A percentile compares a stretch with the other conserved stretches of the same genome.
Conservation (phyloP, 805 yeast species). For the Brettanomyces custersianus region DNA sequence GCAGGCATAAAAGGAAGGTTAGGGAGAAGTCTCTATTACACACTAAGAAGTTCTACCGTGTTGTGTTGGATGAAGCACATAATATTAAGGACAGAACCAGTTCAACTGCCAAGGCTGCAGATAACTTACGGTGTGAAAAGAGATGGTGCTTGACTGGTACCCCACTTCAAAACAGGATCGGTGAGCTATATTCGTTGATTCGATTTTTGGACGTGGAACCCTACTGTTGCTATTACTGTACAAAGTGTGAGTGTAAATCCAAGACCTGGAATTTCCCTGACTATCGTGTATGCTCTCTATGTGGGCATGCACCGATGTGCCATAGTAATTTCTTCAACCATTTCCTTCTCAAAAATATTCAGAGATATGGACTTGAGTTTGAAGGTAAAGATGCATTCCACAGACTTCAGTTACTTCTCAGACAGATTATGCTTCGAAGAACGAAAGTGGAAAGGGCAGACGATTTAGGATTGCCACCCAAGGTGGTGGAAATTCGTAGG, state of each 20-base stretch:
- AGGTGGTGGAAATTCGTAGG: slow-evolving; percentile 80
- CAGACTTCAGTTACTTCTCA: slow-evolving; percentile 63
- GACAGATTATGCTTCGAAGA: slow-evolving; percentile 83
- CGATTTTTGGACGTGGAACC: slow-evolving; percentile 80
- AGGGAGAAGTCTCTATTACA: slow-evolving; percentile 76
- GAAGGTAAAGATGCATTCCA: slow-evolving; percentile 74
- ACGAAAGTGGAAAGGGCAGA: slow-evolving; percentile 96
- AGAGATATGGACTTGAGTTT: slow-evolving; percentile 71
- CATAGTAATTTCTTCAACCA: slow-evolving; percentile 95
- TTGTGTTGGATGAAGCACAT: slow-evolving; percentile 93
- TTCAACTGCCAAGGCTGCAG: slow-evolving; percentile 90
- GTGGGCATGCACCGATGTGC: slow-evolving; percentile 91
- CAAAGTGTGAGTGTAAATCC: slow-evolving; percentile 82
- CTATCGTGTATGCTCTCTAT: slow-evolving; percentile 72
- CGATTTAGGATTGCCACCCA: slow-evolving; percentile 94
- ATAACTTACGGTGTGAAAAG: slow-evolving; percentile 57
- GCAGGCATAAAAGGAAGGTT: slow-evolving; percentile 57
- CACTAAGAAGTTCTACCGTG: slow-evolving; percentile 67
- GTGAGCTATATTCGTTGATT: slow-evolving; percentile 89
- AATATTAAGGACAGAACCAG: slow-evolving; percentile 92
- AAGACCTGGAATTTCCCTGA: slow-evolving; percentile 80
- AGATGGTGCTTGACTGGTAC: slow-evolving; percentile 95
- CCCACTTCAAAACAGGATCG: slow-evolving; percentile 92
- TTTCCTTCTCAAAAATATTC: slow-evolving; percentile 90
- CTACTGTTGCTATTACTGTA: slow-evolving; percentile 82